These are phyloP conservation scores for Colletotrichum sp. DNA, from an alignment of 2,329 filamentous ascomycete species.

Conservation along the genomic window DNA sequence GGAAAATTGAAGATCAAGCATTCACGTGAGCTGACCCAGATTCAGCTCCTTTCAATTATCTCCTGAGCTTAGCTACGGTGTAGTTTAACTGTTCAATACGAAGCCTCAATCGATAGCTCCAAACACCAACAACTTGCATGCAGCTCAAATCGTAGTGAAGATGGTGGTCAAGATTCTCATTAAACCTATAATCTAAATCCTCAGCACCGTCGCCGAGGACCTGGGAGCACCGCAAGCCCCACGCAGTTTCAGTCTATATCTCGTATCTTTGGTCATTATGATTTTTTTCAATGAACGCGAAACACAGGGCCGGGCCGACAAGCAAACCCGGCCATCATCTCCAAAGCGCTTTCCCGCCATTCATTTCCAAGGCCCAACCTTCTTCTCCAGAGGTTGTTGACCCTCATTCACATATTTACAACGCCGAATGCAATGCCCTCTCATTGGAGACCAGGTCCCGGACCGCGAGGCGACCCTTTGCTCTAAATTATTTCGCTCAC, in stretches of 20 bases:
- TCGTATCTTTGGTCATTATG: conserved; percentile 20
- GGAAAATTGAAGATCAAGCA: too few relatives aligned
- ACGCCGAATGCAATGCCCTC: conserved; percentile 16
- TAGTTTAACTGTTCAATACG: too few relatives aligned
- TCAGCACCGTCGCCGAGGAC: not conserved
- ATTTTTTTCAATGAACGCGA: not conserved
- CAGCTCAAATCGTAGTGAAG: not conserved
- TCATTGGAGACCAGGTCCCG: not conserved
- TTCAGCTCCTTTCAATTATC: too few relatives aligned
- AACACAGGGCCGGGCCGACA: not conserved
- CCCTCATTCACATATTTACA: not conserved
- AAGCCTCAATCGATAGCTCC: not conserved
- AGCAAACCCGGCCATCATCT: not conserved
- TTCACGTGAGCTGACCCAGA: too few relatives aligned
- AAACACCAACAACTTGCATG: rapidly evolving
- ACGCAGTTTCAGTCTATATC: conserved; percentile 18
- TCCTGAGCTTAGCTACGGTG: too few relatives aligned
- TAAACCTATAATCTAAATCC: conserved; percentile 9
- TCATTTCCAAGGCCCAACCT: not conserved
- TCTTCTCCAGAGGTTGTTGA: not conserved
- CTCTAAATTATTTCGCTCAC: conserved; percentile 8
- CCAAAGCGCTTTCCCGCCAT: not conserved
- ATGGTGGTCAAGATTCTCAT: not conserved
- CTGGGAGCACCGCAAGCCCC: not conserved
- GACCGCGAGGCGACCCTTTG: not conserved